Percentiles rank a stretch among this genome's conserved stretches.
Evolutionary conservation across 177 flowering plant genomes (phyloP).

Genomic region (Vitis hybrid): DNA sequence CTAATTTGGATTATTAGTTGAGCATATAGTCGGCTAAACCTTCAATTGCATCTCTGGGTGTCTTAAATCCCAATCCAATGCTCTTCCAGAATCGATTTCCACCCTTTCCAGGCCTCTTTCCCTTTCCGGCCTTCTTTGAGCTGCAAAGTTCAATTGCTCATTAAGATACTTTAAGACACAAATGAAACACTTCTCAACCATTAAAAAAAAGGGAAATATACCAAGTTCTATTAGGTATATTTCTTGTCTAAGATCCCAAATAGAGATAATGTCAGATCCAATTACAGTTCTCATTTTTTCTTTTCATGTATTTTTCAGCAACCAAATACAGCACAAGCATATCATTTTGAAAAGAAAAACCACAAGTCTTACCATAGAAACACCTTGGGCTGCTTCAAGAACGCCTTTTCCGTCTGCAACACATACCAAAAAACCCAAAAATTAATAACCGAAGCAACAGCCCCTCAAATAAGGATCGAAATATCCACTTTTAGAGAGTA

Average conservation of each 20-base stretch:
- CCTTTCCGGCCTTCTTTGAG: constrained; percentile 66
- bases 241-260: too few relatives aligned
- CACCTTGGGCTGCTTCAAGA: constrained; percentile 63
- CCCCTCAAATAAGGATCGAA: too few relatives aligned
- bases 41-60: constrained; percentile 67
- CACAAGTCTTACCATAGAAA: constrained; percentile 35
- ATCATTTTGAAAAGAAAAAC: neutral
- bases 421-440: neutral
- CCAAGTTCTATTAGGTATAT: too few relatives aligned
- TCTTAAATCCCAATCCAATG: constrained; percentile 66
- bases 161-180: neutral
- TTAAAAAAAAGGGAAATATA: too few relatives aligned
- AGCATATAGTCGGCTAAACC: constrained; percentile 26
- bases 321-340: neutral
- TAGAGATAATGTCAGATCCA: too few relatives aligned
- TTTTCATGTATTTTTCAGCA: neutral
- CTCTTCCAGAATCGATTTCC: constrained; percentile 66
- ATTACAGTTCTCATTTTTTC: neutral
- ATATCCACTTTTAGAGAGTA: too few relatives aligned
- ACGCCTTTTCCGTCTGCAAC: constrained; percentile 61
- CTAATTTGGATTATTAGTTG: neutral
- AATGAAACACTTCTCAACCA: neutral
- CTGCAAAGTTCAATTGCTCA: constrained; percentile 23
- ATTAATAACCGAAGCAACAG: too few relatives aligned
- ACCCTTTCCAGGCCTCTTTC: constrained; percentile 73